These are phyloP conservation scores for Globisporangium alternatum DNA, from an alignment of 352 stramenopile species.

Conservation along the genomic window DNA sequence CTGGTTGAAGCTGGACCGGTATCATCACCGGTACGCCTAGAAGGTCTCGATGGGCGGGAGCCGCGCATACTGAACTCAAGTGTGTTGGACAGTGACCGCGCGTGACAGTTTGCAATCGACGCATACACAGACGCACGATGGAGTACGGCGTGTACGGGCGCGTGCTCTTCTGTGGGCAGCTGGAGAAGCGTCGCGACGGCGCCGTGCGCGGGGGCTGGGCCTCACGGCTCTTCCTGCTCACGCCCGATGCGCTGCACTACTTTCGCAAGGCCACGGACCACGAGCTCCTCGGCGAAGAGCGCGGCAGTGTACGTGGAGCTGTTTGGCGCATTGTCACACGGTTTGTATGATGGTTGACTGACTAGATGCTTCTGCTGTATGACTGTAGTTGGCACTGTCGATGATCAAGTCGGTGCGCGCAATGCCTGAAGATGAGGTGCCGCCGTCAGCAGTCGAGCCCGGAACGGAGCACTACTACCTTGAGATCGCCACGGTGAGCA, in stretches of 20 bases:
- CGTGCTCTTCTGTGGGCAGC: constrained; percentile 69
- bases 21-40: background rate
- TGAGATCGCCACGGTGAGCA: constrained; percentile 64
- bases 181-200: constrained; percentile 76
- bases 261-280: constrained; percentile 72
- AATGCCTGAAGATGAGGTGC: constrained; percentile 75
- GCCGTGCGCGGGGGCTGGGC: constrained; percentile 73
- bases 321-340: background rate
- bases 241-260: constrained; percentile 74
- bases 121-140: constrained; percentile 18
- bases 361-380: constrained; percentile 2
- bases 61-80: constrained; percentile 2
- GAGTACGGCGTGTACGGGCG: constrained; percentile 73
- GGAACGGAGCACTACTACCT: constrained; percentile 78
- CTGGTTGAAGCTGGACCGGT: constrained; percentile 19
- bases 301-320: constrained; percentile 41
- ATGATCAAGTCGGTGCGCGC: constrained; percentile 65
- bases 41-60: background rate
- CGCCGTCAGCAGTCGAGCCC: constrained; percentile 42
- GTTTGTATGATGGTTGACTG: background rate
- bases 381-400: constrained; percentile 47
- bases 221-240: constrained; percentile 79
- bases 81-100: constrained; percentile 1
- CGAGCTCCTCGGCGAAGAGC: constrained; percentile 78
- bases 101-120: constrained; percentile 3